phyloP scores from a whole-genome alignment of 108 stramenopile genomes.

The Stephanodiscus minutulus region DNA sequence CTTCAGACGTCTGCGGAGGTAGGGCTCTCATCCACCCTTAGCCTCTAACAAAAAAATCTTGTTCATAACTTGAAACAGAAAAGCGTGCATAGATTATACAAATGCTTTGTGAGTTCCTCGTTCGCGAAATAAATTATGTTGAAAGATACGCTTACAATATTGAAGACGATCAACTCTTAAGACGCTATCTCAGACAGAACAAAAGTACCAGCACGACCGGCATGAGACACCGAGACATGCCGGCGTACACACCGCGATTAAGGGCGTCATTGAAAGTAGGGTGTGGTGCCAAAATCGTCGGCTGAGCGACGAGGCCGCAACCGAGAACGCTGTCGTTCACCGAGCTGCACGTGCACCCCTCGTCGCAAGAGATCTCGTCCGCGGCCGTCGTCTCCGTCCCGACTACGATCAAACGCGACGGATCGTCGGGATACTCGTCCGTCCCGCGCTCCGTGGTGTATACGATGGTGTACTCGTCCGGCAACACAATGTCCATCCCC shows the following conservation, averaged over 20 bases:
- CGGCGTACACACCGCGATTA: neutral
- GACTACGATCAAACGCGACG: constrained; percentile 4
- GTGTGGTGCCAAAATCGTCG: constrained; percentile 1
- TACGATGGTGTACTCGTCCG: constrained; percentile 23
- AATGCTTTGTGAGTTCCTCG: too few relatives aligned
- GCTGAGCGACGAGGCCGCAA: constrained; percentile 13
- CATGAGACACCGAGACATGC: neutral
- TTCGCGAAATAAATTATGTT: too few relatives aligned
- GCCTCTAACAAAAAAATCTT: too few relatives aligned
- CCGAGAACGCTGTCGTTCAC: constrained; percentile 29
- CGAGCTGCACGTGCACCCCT: constrained; percentile 25
- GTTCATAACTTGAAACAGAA: too few relatives aligned
- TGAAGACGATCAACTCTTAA: too few relatives aligned
- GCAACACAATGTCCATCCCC: constrained; percentile 15
- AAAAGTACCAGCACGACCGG: neutral
- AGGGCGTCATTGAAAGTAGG: neutral
- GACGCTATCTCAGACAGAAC: neutral
- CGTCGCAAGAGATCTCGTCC: constrained; percentile 20
- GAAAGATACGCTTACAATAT: neutral
- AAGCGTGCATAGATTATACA: too few relatives aligned
- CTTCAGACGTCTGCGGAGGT: too few relatives aligned
- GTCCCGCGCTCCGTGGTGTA: constrained; percentile 15
- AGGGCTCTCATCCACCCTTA: too few relatives aligned
- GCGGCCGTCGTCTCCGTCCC: constrained; percentile 9
- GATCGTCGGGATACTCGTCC: constrained; percentile 3